phyloP scores from a whole-genome alignment of 192 early-diverging fungal genomes.

The Backusella liffmaniae region DNA sequence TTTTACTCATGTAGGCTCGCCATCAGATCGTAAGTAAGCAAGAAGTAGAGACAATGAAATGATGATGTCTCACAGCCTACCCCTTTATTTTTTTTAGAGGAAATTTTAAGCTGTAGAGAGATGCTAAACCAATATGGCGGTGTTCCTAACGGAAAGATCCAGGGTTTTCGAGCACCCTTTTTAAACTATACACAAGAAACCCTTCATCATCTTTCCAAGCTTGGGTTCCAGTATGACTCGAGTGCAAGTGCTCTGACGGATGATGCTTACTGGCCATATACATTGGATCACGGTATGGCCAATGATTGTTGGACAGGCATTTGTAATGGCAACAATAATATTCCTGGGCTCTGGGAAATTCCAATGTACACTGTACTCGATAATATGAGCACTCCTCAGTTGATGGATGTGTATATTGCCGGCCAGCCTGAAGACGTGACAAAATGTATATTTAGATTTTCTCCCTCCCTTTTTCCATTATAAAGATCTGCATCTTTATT shows the following conservation, averaged over 20 bases:
- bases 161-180: constrained; percentile 61
- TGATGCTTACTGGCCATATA: constrained; percentile 61
- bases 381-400: constrained; percentile 22
- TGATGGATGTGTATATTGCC: constrained; percentile 48
- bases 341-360: constrained; percentile 61
- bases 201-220: constrained; percentile 35
- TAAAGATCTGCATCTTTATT: neutral
- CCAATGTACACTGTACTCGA: constrained; percentile 54
- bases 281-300: constrained; percentile 56
- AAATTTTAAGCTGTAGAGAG: constrained; percentile 37
- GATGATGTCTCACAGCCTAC: too few species aligned
- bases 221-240: constrained; percentile 52
- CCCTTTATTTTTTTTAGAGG: constrained; percentile 21
- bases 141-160: constrained; percentile 51
- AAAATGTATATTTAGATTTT: constrained; percentile 35
- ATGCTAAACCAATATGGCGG: constrained; percentile 52
- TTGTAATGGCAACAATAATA: constrained; percentile 30
- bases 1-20: constrained; percentile 31
- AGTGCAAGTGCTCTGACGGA: constrained; percentile 38
- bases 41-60: neutral
- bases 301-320: constrained; percentile 50
- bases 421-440: constrained; percentile 34
- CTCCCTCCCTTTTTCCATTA: neutral
- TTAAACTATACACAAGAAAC: constrained; percentile 48
- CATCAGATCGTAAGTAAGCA: constrained; percentile 23